Percentiles rank a stretch among this genome's conserved stretches.
Conservation (phyloP, 2,329 filamentous ascomycete species). For the Phialemonium atrogriseum region DNA sequence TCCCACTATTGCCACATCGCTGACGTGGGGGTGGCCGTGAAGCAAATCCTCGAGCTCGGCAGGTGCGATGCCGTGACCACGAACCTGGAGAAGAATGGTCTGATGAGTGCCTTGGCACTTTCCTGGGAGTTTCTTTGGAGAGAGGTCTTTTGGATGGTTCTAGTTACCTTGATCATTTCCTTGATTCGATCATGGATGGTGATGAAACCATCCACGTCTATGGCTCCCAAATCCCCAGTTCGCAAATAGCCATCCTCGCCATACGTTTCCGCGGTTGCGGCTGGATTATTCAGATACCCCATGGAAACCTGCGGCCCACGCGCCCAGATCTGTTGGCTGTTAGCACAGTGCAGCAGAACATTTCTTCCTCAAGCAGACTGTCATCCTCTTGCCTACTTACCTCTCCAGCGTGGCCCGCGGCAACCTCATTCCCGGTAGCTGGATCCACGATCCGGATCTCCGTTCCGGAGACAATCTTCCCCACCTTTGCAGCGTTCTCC, state of each 20-base stretch:
- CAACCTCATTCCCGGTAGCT: slow-evolving; percentile 46
- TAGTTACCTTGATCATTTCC: slow-evolving; percentile 23
- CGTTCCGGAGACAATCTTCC: slow-evolving; percentile 50
- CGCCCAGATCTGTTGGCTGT: no score
- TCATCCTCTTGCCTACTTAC: no score
- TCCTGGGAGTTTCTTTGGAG: no score
- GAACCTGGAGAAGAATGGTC: no score
- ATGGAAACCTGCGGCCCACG: slow-evolving; percentile 39
- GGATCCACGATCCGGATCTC: no score
- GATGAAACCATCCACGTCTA: slow-evolving; percentile 41
- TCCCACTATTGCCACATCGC: slow-evolving; percentile 54
- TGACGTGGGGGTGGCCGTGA: slow-evolving; percentile 27
- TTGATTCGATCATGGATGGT: slow-evolving; percentile 11
- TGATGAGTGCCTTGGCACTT: no score
- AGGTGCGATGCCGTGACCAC: slow-evolving; percentile 22
- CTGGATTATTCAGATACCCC: slow-evolving; percentile 37
- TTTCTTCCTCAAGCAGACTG: no score
- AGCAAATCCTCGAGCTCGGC: slow-evolving; percentile 23
- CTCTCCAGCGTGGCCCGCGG: slow-evolving; percentile 41
- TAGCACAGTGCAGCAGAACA: no score
- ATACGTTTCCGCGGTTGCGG: slow-evolving; percentile 38
- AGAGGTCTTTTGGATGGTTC: no score
- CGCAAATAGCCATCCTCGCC: slow-evolving; percentile 48
- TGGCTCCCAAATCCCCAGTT: slow-evolving; percentile 48
- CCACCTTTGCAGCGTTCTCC: slow-evolving; percentile 47